Base-by-base conservation (phyloP, 805 yeast genomes). In the Isabelozyma heimii region DNA sequence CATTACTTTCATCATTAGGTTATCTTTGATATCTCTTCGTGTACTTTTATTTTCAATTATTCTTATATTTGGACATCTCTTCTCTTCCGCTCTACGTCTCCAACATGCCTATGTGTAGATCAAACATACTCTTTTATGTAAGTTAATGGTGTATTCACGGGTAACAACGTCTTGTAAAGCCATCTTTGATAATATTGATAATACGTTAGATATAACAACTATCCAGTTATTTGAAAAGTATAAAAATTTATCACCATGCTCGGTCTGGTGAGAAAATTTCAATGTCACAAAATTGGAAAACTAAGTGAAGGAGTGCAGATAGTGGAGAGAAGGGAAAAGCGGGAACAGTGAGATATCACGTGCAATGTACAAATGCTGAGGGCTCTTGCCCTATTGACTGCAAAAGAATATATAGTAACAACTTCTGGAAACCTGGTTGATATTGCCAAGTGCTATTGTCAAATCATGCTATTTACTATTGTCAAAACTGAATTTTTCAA, bases 71-170 rank as follows among this genome's bases (percentile, higher is more conserved):
- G 40, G 16, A n/a, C 24, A 20, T 20, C 24, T 30, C 3, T 5
- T 30, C 35, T 30, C 8, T 30, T 30, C n/a, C 35, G n/a, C 8
- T 30, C 35, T 30, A 30, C 35, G 35, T 30, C 35, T 30, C 35
- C 35, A 9, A 30, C 35, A 10, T 30, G 35, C 8, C 35, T 30
- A 30, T 30, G 10, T 30, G 35, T 30, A 30, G 3, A 30, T 30
- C n/a, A 13, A 48, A 87, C 95, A 75, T 87, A 89, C 96, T 83
- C 98, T 91, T 81, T 91, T 92, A 96, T 91, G 97, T 80, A 92
- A 83, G 90, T 94, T 92, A 81, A 94, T 91, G 86, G 99, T 94
- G 90, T 94, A 94, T 83, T 94, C 99, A 81, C 99, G 96, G 79
- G 99, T 89, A 80, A 94, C 97, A 80, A 91, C 97, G 91, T 94